Percentiles rank a stretch among this genome's conserved stretches.
Evolutionary conservation across 192 early-diverging fungal genomes (phyloP).

Genomic region (Coemansia asiatica): DNA sequence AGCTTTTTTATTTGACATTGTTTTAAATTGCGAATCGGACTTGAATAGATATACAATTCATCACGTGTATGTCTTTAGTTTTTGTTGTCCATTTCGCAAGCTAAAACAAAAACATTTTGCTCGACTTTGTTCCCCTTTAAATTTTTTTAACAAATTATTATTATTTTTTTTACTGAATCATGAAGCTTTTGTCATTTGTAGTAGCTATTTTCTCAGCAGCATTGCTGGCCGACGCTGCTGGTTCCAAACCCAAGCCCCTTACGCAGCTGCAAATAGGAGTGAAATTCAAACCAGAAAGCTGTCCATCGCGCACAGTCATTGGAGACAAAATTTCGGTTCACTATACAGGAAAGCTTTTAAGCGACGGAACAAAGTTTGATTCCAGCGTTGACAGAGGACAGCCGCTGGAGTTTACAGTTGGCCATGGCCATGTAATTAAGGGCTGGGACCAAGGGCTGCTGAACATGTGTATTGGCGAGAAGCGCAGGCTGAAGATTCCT

Average conservation of each 20-base stretch:
- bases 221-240: constrained; percentile 8
- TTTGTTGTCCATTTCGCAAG: no score
- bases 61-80: background rate
- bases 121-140: no score
- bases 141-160: no score
- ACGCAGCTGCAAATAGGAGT: constrained; percentile 46
- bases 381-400: constrained; percentile 74
- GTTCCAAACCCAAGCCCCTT: constrained; percentile 12
- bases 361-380: constrained; percentile 82
- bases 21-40: no score
- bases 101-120: no score
- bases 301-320: constrained; percentile 20
- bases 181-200: background rate
- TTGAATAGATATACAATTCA: background rate
- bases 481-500: constrained; percentile 75
- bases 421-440: constrained; percentile 89
- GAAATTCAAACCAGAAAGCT: constrained; percentile 24
- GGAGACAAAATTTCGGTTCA: constrained; percentile 69
- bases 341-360: constrained; percentile 58
- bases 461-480: constrained; percentile 84
- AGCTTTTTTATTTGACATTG: background rate
- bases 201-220: background rate
- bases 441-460: constrained; percentile 86
- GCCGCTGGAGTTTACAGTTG: constrained; percentile 81
- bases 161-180: background rate